These are phyloP conservation scores for Otatea glauca DNA, from an alignment of 176 grass and related monocot species.

Conservation along the genomic window DNA sequence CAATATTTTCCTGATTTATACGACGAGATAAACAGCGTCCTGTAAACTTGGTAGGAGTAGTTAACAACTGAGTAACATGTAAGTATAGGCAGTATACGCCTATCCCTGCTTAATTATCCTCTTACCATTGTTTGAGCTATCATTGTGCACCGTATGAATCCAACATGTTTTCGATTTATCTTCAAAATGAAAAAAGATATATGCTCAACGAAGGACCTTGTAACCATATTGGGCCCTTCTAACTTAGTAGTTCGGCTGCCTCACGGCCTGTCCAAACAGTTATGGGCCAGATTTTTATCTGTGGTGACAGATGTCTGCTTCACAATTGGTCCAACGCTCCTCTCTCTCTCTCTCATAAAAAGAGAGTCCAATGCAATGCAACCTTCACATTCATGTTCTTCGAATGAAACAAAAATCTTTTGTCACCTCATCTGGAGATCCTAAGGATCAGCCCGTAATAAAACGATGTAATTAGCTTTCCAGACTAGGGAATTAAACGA, in stretches of 20 bases:
- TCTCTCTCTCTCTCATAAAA: not conserved
- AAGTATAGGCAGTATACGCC: not conserved
- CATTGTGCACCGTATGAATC: not conserved
- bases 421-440: constrained; percentile 3
- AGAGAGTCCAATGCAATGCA: not conserved
- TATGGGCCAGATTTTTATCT: too few species aligned
- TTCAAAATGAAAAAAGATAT: not conserved
- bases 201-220: not conserved
- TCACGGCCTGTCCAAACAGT: not conserved
- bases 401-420: not conserved
- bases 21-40: too few species aligned
- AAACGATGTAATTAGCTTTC: constrained; percentile 1
- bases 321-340: not conserved
- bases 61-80: not conserved
- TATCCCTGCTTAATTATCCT: not conserved
- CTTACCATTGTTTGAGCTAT: not conserved
- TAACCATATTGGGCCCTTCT: not conserved
- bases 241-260: not conserved
- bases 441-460: not conserved
- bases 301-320: not conserved
- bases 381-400: not conserved
- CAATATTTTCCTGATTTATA: too few species aligned
- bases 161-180: not conserved
- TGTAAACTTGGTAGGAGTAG: too few species aligned
- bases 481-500: not conserved